Evolutionary conservation across 495 filamentous ascomycete species (phyloP), one percentile per base, ranked within the genome.

Genomic region (Stereocaulon alpinum): DNA sequence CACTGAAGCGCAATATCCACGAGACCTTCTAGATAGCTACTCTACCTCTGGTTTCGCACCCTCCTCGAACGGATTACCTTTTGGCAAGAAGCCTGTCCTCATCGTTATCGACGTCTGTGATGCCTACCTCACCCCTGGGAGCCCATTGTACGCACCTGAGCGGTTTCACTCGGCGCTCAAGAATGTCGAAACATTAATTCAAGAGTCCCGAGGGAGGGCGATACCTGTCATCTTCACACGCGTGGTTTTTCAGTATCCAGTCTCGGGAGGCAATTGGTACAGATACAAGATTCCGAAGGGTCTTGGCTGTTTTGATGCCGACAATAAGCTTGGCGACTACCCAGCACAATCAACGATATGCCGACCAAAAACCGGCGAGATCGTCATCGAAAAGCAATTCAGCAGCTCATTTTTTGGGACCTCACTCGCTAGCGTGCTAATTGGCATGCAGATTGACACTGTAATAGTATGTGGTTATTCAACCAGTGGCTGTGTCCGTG

Each of bases 351-450:
- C 47, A 10, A 14, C 2, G 14, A 53, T 34, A 5, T 60, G 58
- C 34, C 41, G 41, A 27, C 58, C 58, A 11, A 50, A 27, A 18
- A 22, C 32, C 1, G 58, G 41, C 20, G 48, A 60, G 30, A 43
- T 37, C 18, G 48, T 53, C 0, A 45, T 60, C 4, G 48, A 53
- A 48, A 60, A 54, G 50, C 58, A 54, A 40, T 60, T 42, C 10
- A 60, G 47, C 24, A 60, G 48, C 27, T 50, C 40, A 10, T 60
- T 60, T 6, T 60, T 60, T 7, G 58, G 47, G 2, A 60, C 50
- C 2, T 0, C 48, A 3, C 49, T 54, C 30, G 48, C 58, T 6
- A 58, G 55, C 27, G 9, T 40, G 3, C 55, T 49, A 2, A 17
- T 58, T n/a, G 55, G 40, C 4, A 34, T 49, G 42, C 48, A 29